Evolutionary conservation across 805 yeast species (phyloP).

Genomic region (Torulaspora quercuum): DNA sequence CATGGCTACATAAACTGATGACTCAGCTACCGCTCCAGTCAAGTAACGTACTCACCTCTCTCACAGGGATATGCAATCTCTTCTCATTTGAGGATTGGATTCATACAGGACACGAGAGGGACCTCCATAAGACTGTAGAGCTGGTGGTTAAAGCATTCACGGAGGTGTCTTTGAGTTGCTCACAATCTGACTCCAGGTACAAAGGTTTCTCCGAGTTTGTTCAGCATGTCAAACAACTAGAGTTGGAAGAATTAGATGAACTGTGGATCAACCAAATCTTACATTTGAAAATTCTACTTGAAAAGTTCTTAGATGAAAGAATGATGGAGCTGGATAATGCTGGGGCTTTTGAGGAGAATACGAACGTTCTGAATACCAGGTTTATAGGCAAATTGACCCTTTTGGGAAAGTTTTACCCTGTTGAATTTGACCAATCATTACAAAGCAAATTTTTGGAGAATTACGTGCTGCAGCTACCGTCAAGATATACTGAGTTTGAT

Average conservation of each 20-base stretch:
- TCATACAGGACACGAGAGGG: slow-evolving; percentile 26
- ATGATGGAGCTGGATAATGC: slow-evolving; percentile 7
- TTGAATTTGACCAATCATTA: slow-evolving; percentile 26
- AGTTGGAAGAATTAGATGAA: slow-evolving; percentile 26
- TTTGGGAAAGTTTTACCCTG: slow-evolving; percentile 27
- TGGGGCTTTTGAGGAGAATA: slow-evolving; percentile 14
- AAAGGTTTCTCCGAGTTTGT: slow-evolving; percentile 21
- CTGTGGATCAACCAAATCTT: slow-evolving; percentile 27
- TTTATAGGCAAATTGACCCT: slow-evolving; percentile 32
- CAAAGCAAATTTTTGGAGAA: slow-evolving; percentile 20
- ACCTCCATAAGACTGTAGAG: slow-evolving; percentile 19
- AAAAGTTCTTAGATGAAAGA: slow-evolving; percentile 26
- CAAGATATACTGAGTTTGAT: slow-evolving; percentile 10
- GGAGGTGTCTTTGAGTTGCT: slow-evolving; percentile 18
- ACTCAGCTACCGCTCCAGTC: slow-evolving; percentile 26
- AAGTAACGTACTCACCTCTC: slow-evolving; percentile 21
- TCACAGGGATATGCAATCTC: slow-evolving; percentile 27
- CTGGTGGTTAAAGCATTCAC: slow-evolving; percentile 24
- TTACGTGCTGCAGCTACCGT: slow-evolving; percentile 20
- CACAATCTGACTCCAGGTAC: slow-evolving; percentile 13
- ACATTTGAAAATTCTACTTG: slow-evolving; percentile 22
- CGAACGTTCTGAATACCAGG: slow-evolving; percentile 20
- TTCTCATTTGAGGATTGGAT: slow-evolving; percentile 35
- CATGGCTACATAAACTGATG: slow-evolving; percentile 25
- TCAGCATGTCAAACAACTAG: slow-evolving; percentile 21